Evolutionary conservation across 2,329 filamentous ascomycete genomes (phyloP), one percentile per base, ranked within the genome.

Genomic region (Penicillium sp.): DNA sequence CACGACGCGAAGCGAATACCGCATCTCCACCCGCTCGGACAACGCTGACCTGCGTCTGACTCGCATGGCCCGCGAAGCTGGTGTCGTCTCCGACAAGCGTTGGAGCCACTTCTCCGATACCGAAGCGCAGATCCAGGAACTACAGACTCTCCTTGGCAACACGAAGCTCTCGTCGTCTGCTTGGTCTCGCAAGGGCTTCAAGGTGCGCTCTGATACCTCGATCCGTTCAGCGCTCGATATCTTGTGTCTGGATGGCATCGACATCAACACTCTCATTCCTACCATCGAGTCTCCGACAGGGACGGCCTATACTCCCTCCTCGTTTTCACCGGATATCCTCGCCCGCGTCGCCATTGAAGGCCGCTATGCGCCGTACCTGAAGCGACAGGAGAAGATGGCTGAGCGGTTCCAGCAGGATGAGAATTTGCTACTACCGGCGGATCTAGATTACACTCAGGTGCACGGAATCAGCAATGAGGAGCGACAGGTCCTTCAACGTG

Each of bases 41-140:
- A 99, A 99, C 70, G 94, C 94, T 36, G 94, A 99, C 75, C 75
- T 88, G 5, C 87, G 94, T 2, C 84, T 99, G 31, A 97, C 94
- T 0, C 81, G 83, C 31, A 87, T 88, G 71, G 94, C 91, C 10
- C 86, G 88, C 55, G 78, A 81, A 15, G 90, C 87, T 66, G 92
- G 93, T 49, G 84, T 94, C 19, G 86, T 99, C 2, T 80, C 85
- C n/a, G 87, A 95, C 67, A 75, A 76, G 59, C 88, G 94, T 47
- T 99, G 94, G 94, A 69, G 72, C 2, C 78, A 78, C 19, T 96
- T 90, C 76, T 76, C 75, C 9, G 82, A 87, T 52, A 86, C 90
- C 49, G 83, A 84, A 57, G 74, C 78, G 2, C 84, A 91, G 66
- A 89, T 96, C 60, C 78, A 82, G 3, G 83, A 86, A 27, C 81